A percentile compares a stretch with the other conserved stretches of the same genome.
phyloP scores from a whole-genome alignment of 768 basidiomycete species.

The Mycena sanguinolenta region DNA sequence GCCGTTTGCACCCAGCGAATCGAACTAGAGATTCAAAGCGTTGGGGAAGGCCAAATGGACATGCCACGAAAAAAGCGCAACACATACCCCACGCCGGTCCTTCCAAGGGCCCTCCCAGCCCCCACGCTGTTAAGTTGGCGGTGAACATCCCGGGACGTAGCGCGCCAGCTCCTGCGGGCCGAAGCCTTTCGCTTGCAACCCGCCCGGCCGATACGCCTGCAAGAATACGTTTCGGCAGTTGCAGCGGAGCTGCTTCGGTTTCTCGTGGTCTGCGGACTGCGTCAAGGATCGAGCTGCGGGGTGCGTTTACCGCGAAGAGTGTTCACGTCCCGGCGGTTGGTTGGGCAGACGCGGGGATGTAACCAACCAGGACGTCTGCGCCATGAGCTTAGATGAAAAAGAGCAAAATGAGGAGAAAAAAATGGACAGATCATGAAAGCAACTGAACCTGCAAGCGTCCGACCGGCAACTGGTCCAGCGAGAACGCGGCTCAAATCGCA shows the following conservation, averaged over 20 bases:
- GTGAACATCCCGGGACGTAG: slow-evolving; percentile 63
- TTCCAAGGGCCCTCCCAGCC: slow-evolving; percentile 72
- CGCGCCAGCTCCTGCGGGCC: slow-evolving; percentile 53
- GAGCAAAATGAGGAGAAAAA: neutral
- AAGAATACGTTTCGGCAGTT: slow-evolving; percentile 71
- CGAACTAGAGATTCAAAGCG: slow-evolving; percentile 61
- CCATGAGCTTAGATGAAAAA: slow-evolving; percentile 58
- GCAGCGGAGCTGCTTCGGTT: slow-evolving; percentile 51
- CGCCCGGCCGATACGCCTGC: slow-evolving; percentile 71
- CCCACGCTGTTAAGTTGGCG: slow-evolving; percentile 68
- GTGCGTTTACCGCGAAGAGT: slow-evolving; percentile 76
- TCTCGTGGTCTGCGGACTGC: slow-evolving; percentile 44
- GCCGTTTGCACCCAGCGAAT: slow-evolving; percentile 76
- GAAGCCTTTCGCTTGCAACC: slow-evolving; percentile 63
- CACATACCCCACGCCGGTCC: slow-evolving; percentile 65
- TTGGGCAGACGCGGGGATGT: slow-evolving; percentile 69
- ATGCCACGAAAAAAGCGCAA: slow-evolving; percentile 24
- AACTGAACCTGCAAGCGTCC: slow-evolving; percentile 68
- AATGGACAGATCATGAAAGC: neutral
- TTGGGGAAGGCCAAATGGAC: slow-evolving; percentile 23
- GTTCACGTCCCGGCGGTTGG: slow-evolving; percentile 67
- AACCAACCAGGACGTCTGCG: slow-evolving; percentile 67
- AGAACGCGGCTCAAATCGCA: slow-evolving; percentile 72
- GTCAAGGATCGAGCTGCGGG: slow-evolving; percentile 70
- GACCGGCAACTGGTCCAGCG: slow-evolving; percentile 69